Evolutionary conservation across 2,329 filamentous ascomycete species (phyloP), one percentile per base, ranked within the genome.

Genomic region (Akanthomyces lecanii): DNA sequence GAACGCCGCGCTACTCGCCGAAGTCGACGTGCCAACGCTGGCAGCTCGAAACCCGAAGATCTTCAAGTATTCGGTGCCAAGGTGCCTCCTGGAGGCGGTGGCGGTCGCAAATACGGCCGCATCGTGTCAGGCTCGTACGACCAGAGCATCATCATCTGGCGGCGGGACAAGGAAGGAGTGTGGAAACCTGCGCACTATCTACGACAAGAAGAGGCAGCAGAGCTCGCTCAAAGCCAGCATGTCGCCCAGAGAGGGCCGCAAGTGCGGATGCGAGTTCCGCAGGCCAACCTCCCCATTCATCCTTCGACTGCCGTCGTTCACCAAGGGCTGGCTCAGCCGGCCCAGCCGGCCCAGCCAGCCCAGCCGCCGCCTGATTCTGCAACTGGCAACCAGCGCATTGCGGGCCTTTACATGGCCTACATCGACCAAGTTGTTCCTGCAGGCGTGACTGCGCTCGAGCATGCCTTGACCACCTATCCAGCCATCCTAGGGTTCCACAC

Each of bases 111-210:
- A 67, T 97, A 94, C 79, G 92, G 90, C 11, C 88, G 93, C n/a
- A 99, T 99, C 64, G 92, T 99, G 4, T 97, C 93, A 7, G 95
- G 95, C 2, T 97, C 92, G 0, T 99, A 99, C 69, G 95, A 99
- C 69, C 92, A 97, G 77, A 93, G 88, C 12, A 92, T 99, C 68
- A 93, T 97, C 67, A 91, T 99, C 63, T 99, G 95, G 95, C 89
- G 90, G 68, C 88, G 91, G 65, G 90, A 96, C 67, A 85, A 87
- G 67, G 88, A 95, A 67, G 93, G 93, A 2, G 85, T 90, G 30
- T 98, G 95, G 93, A 88, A 88, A 67, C 86, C 88, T 61, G 86
- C 87, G 40, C 90, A 94, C 67, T 85, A 85, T 51, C 80, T 96
- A 11, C 83, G 87, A 45, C 91, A 96, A 72, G 89, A 90, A 71